Base-by-base conservation (phyloP, 163 green algal genomes). In the Chlorella variabilis region DNA sequence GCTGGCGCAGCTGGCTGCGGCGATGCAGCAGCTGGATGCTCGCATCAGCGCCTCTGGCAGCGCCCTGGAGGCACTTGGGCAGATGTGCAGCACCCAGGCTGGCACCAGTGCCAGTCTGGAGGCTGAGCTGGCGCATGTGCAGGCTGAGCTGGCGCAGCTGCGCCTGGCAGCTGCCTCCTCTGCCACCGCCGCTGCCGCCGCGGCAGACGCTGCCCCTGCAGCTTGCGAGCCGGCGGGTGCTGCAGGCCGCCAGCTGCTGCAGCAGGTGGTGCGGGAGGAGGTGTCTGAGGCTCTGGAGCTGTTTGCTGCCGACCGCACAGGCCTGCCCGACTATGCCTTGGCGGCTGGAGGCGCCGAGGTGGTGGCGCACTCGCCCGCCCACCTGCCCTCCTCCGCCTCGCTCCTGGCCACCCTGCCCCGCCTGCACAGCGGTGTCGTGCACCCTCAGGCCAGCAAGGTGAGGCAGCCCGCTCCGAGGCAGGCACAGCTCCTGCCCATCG, bases 241-340 rank as follows among this genome's bases (percentile, higher is more conserved):
- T n/a, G n/a, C n/a, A n/a, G 45, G 45, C 3, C 29, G 58, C 31
- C 21, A 59, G 62, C 17, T 38, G 0, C 20, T 82, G 76, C 33
- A 36, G 31, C 62, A 75, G 62, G 1, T 81, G 59, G 75, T 58
- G 17, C 42, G 48, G 0, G 45, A 69, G 63, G 62, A 82, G 27
- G 45, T 42, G 62, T 36, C 20, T 25, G 45, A n/a, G 5, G 33
- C 54, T 25, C 38, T 87, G 58, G 76, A 76, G 15, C n/a, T 45
- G 23, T 84, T 84, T 38, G 70, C 73, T 18, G 79, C 84, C 25
- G 84, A 88, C 80, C 71, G 71, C 31, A 88, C 84, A 4, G 84
- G 80, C 3, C 61, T 67, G 68, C 56, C 65, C 23, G 84, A 89
- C 68, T 89, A 75, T 34, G 84, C 84, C 0, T 61, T 85, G 29